These are phyloP conservation scores for Saccharomycopsis sp. DNA, from an alignment of 805 yeast species.

Conservation along the genomic window DNA sequence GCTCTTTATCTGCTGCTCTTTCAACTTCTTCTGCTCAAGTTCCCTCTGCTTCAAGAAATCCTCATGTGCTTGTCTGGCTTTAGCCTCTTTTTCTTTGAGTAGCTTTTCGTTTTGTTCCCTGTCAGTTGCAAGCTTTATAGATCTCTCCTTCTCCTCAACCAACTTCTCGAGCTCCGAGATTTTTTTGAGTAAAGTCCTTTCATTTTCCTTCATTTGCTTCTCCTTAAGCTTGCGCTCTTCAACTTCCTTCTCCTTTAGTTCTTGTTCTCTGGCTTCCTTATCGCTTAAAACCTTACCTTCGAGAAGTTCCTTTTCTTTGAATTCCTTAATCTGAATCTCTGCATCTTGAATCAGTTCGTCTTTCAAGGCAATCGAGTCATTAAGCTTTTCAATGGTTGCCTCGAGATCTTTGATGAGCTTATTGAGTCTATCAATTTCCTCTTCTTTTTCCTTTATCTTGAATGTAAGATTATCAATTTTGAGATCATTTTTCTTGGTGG, in stretches of 20 bases:
- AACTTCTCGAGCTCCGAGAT: not conserved
- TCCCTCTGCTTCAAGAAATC: not conserved
- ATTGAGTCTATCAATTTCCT: not conserved
- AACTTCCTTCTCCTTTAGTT: not conserved
- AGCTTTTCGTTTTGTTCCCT: not conserved
- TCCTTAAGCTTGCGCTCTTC: not conserved
- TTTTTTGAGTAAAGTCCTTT: not conserved
- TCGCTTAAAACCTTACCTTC: not conserved
- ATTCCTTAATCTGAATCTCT: not conserved
- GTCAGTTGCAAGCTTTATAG: not conserved
- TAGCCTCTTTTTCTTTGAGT: not conserved
- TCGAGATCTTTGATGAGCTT: not conserved
- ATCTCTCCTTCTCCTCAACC: not conserved
- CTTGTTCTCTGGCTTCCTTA: not conserved
- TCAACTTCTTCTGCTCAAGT: not conserved
- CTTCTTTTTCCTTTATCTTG: not conserved
- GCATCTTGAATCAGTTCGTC: not conserved
- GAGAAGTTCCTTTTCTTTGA: not conserved
- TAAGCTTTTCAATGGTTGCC: slow-evolving; percentile 4
- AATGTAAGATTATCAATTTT: not conserved
- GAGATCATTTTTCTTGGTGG: not conserved
- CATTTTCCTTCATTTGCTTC: slow-evolving; percentile 1
- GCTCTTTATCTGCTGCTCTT: not conserved
- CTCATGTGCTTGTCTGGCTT: not conserved
- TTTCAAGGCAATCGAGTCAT: not conserved